Evolutionary conservation across 192 early-diverging fungal genomes (phyloP).

Genomic region (Coemansia sp.): DNA sequence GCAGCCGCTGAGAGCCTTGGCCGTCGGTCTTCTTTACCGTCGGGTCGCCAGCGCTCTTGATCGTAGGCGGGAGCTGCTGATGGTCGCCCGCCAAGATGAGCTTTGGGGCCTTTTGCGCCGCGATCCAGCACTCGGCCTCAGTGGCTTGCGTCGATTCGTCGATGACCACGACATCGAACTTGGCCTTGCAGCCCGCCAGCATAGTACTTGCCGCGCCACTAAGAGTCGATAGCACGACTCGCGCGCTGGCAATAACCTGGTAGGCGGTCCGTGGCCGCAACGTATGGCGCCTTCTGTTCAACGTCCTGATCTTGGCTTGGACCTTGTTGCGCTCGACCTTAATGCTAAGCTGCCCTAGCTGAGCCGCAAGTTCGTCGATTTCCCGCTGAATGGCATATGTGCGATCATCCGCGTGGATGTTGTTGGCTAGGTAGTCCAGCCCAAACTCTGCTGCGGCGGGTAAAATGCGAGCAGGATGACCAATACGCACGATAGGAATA

Average conservation of each 20-base stretch:
- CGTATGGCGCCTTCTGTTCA: conserved; percentile 52
- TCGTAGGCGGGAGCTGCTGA: conserved; percentile 84
- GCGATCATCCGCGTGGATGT: neutral
- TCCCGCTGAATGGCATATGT: neutral
- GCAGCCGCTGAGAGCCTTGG: neutral
- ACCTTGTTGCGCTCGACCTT: neutral
- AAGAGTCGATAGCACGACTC: conserved; percentile 77
- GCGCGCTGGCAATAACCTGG: conserved; percentile 56
- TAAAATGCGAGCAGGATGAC: conserved; percentile 83
- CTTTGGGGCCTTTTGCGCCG: conserved; percentile 67
- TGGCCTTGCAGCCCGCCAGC: conserved; percentile 26
- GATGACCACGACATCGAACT: conserved; percentile 83
- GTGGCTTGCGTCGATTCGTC: conserved; percentile 88
- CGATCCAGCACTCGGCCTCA: conserved; percentile 88
- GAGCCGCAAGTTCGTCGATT: neutral
- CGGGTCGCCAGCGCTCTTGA: conserved; percentile 55
- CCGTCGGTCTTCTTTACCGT: neutral
- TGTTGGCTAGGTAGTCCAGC: conserved; percentile 21
- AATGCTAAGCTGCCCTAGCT: neutral
- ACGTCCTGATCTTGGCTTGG: conserved; percentile 63
- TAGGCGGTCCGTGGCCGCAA: conserved; percentile 49
- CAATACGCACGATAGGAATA: conserved; percentile 71
- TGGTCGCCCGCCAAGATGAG: conserved; percentile 88
- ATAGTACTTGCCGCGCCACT: conserved; percentile 61
- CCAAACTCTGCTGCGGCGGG: conserved; percentile 68